These are phyloP conservation scores for Venturia oleaginea DNA, from an alignment of 2,329 filamentous ascomycete species.

Conservation along the genomic window DNA sequence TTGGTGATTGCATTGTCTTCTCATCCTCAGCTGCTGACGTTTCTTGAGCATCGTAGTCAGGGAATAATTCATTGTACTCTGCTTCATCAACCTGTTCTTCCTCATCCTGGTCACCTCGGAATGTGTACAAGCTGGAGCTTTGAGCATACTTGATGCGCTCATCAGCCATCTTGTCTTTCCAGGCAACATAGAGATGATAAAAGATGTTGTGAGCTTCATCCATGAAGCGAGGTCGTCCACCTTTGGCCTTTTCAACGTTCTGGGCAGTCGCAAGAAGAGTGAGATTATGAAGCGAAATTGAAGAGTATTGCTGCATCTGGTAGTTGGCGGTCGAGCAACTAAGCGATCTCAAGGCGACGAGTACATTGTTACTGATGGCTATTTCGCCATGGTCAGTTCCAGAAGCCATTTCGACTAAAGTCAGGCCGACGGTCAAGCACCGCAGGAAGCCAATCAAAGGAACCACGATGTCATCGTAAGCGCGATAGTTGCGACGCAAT, in stretches of 20 bases:
- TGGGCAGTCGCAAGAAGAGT: neutral
- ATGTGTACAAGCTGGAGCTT: slow-evolving; percentile 72
- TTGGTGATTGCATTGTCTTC: slow-evolving; percentile 23
- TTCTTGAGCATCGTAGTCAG: slow-evolving; percentile 56
- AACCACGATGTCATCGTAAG: slow-evolving; percentile 76
- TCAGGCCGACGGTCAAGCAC: slow-evolving; percentile 67
- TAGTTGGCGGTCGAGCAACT: neutral
- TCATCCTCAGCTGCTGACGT: slow-evolving; percentile 21
- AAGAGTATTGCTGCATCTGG: neutral
- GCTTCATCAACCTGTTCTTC: slow-evolving; percentile 65
- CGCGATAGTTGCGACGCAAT: slow-evolving; percentile 59
- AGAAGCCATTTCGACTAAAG: neutral
- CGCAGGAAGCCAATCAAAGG: slow-evolving; percentile 72
- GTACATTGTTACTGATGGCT: neutral
- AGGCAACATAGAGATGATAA: slow-evolving; percentile 65
- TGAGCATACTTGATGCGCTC: slow-evolving; percentile 68
- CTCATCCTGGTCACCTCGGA: slow-evolving; percentile 67
- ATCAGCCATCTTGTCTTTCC: slow-evolving; percentile 65
- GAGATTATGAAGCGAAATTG: neutral
- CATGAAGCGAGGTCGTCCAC: neutral
- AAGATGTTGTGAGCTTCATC: slow-evolving; percentile 48
- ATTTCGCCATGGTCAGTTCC: neutral
- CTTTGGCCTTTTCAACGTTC: neutral
- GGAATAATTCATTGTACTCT: slow-evolving; percentile 75
- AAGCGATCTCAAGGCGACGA: neutral